A percentile compares a stretch with the other conserved stretches of the same genome.
phyloP scores from a whole-genome alignment of 768 basidiomycete genomes.

The Xerocomus spinulosus region DNA sequence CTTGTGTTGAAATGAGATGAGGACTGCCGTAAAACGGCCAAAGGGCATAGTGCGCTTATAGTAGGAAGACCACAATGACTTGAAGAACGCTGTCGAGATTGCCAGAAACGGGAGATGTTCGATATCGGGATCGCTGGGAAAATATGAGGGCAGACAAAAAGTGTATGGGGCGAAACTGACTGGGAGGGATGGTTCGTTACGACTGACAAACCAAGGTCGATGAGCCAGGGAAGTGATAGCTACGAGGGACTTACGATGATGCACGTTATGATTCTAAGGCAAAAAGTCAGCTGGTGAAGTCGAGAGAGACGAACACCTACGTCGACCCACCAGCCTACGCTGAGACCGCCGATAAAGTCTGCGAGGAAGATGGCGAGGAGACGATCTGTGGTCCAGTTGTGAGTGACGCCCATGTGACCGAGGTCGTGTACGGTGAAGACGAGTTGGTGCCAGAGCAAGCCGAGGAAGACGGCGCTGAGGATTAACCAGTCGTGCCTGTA shows the following conservation, averaged over 20 bases:
- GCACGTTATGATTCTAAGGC: slow-evolving; percentile 84
- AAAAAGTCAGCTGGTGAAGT: slow-evolving; percentile 4
- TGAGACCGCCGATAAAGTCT: slow-evolving; percentile 86
- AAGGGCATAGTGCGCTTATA: slow-evolving; percentile 85
- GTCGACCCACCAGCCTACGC: slow-evolving; percentile 97
- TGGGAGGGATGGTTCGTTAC: slow-evolving; percentile 98
- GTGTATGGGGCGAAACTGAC: slow-evolving; percentile 39
- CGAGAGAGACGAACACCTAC: slow-evolving; percentile 48
- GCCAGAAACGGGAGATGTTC: slow-evolving; percentile 93
- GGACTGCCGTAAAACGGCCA: slow-evolving; percentile 58
- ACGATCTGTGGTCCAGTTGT: slow-evolving; percentile 78
- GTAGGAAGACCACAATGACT: slow-evolving; percentile 87
- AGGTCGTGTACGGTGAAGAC: slow-evolving; percentile 92
- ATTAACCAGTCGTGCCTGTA: slow-evolving; percentile 66
- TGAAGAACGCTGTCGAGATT: slow-evolving; percentile 83
- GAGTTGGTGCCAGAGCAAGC: slow-evolving; percentile 92
- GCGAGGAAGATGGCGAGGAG: slow-evolving; percentile 75
- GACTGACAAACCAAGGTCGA: slow-evolving; percentile 43
- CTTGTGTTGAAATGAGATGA: slow-evolving; percentile 82
- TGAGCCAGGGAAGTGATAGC: not conserved
- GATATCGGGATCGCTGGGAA: slow-evolving; percentile 72
- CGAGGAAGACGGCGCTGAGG: slow-evolving; percentile 74
- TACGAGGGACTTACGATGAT: slow-evolving; percentile 68
- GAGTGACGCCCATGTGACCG: slow-evolving; percentile 92
- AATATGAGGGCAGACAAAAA: slow-evolving; percentile 5